Conservation (phyloP, 2,329 filamentous ascomycete genomes). For the Myriosclerotinia curreyana region DNA sequence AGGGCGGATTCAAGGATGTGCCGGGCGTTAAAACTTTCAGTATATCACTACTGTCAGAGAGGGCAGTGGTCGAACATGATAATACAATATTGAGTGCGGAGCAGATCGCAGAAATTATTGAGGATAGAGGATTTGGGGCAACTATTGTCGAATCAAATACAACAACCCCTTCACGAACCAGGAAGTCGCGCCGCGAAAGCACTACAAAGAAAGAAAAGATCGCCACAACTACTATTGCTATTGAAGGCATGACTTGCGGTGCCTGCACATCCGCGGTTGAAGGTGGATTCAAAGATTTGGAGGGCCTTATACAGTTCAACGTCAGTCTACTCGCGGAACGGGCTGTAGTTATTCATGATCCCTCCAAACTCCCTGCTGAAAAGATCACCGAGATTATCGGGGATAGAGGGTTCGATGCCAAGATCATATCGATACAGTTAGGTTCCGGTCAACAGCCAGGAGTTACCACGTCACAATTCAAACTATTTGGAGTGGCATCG, state of each 20-base stretch:
- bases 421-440: slow-evolving; percentile 71
- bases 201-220: slow-evolving; percentile 40
- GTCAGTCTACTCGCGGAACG: slow-evolving; percentile 92
- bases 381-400: slow-evolving; percentile 82
- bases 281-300: slow-evolving; percentile 70
- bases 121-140: slow-evolving; percentile 77
- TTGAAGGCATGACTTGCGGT: slow-evolving; percentile 97
- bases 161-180: slow-evolving; percentile 39
- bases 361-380: slow-evolving; percentile 64
- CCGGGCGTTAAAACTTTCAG: slow-evolving; percentile 71
- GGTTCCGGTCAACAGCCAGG: slow-evolving; percentile 53
- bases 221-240: slow-evolving; percentile 77
- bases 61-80: slow-evolving; percentile 83
- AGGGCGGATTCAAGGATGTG: slow-evolving; percentile 74
- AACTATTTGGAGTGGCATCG: slow-evolving; percentile 76
- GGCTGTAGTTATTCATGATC: slow-evolving; percentile 82
- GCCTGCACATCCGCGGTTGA: slow-evolving; percentile 93
- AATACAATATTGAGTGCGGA: slow-evolving; percentile 50
- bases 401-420: slow-evolving; percentile 83
- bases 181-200: slow-evolving; percentile 37
- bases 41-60: slow-evolving; percentile 79
- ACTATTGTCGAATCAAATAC: slow-evolving; percentile 69
- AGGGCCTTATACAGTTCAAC: slow-evolving; percentile 84
- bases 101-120: slow-evolving; percentile 56
- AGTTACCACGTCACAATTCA: slow-evolving; percentile 69